Evolutionary conservation across 2,329 filamentous ascomycete genomes (phyloP), one percentile per base, ranked within the genome.

Genomic region (Aspergillus aculeatinus): DNA sequence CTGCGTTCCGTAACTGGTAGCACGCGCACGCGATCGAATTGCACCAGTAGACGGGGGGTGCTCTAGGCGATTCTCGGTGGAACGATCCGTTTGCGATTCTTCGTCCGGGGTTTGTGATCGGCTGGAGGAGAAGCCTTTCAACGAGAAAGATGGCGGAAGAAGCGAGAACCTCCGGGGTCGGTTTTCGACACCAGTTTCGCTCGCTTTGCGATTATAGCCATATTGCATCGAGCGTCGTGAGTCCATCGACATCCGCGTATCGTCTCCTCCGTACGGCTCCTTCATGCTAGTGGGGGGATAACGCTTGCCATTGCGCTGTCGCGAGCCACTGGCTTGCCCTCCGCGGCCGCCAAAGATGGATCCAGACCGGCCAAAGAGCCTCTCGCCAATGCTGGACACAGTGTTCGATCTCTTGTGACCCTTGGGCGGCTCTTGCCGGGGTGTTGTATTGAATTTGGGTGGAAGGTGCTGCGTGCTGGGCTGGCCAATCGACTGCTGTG

Each of bases 231-330:
- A 92, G 50, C 88, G 85, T 25, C 89, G 85, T 19, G 89, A 92
- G 65, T 93, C 90, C 70, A 90, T 85, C 1, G 90, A 93, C 47
- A 82, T 80, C 51, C 89, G 82, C 12, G 82, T 76, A 44, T 87
- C 85, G 35, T 81, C 82, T 51, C 83, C 83, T 5, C 85, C 80
- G 75, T 89, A 85, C 2, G 86, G 81, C 63, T 89, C 89, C 63
- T 89, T 86, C 92, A 97, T 96, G 79, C 92, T 96, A 51, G 94
- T 90, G 4, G 94, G 94, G 58, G 94, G 94, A 70, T 97, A 96
- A 63, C 88, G 87, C 73, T 91, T 87, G 64, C 82, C 78, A 59
- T 76, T 70, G 59, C 82, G 84, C 9, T 79, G 70, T 61, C 82
- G 76, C 64, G 77, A 61, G 47, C 71, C 69, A 56, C 68, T 66